Conservation (phyloP, 345 rosid species). For the Linum tenue region DNA sequence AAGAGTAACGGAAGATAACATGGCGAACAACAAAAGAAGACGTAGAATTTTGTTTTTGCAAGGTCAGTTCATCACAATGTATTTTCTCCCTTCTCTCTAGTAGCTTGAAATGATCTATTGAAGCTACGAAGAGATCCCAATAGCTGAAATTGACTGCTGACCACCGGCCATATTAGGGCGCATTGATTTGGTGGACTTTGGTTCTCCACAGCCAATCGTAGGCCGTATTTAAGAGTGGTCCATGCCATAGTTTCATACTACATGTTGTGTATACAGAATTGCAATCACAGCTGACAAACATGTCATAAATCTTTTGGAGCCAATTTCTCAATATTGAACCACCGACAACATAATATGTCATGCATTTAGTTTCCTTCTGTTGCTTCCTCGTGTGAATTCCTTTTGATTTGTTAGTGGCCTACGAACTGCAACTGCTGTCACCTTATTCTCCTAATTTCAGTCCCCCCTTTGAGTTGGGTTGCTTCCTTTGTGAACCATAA, state of each 20-base stretch:
- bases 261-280: slow-evolving; percentile 1
- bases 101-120: not conserved
- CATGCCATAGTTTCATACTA: slow-evolving; percentile 9
- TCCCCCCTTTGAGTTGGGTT: slow-evolving; percentile 7
- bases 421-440: slow-evolving; percentile 6
- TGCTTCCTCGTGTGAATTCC: slow-evolving; percentile 8
- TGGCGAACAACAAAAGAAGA: no score
- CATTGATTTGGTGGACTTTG: slow-evolving; percentile 19
- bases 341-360: not conserved
- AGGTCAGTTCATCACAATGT: no score
- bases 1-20: no score
- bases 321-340: slow-evolving; percentile 7
- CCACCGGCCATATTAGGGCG: slow-evolving; percentile 19
- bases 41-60: no score
- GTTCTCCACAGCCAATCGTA: slow-evolving; percentile 2
- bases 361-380: slow-evolving; percentile 6
- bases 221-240: slow-evolving; percentile 7
- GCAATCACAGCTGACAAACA: slow-evolving; percentile 12
- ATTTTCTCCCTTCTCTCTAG: not conserved
- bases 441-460: slow-evolving; percentile 7
- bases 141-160: slow-evolving; percentile 17
- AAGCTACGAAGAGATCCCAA: not conserved
- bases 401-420: not conserved
- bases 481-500: not conserved
- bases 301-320: slow-evolving; percentile 8